Base-by-base conservation (phyloP, 495 filamentous ascomycete species). In the Amphirosellinia nigrospora region DNA sequence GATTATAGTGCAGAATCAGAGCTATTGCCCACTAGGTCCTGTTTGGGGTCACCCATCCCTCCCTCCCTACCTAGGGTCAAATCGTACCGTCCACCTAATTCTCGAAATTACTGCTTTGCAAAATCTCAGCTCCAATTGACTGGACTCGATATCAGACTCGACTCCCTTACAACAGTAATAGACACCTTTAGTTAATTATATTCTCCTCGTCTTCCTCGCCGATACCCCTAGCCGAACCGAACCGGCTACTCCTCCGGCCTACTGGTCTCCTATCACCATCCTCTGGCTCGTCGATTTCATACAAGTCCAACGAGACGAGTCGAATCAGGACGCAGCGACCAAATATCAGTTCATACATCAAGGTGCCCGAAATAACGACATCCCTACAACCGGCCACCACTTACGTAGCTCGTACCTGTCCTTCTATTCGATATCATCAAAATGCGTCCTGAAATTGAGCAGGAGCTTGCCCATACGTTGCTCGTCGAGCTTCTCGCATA, bases 381-480 rank as follows among this genome's bases (percentile, higher is more conserved):
- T n/a, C 53, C 55, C 38, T 15, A 43, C 13, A 8, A 16, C 48
- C 50, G 0, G 36, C 34, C 34, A 32, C 53, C 38, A 21, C 15
- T 48, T 21, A 21, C 36, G 8, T 38, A 53, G 50, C 50, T 32
- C 11, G 16, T 38, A 66, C 10, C 39, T 26, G 50, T 38, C 55
- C 16, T 23, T 7, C 28, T 36, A 60, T 28, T 46, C 21, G 16
- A 53, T 23, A 64, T 7, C 1, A 10, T 72, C 85, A 93, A 76
- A 55, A 99, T 99, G 96, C 92, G 92, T 82, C 96, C 96, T 75
- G 96, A 99, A 88, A 86, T 98, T 81, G 95, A 99, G 88, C 96
- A 99, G 80, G 96, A 99, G 84, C 91, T 98, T 78, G 90, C 94
- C 78, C 95, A 99, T 82, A 99, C 94, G 73, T 88, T 99, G 82